A percentile compares a stretch with the other conserved stretches of the same genome.
Conservation (phyloP, 345 rosid genomes). For the Excoecaria cochinchinensis region DNA sequence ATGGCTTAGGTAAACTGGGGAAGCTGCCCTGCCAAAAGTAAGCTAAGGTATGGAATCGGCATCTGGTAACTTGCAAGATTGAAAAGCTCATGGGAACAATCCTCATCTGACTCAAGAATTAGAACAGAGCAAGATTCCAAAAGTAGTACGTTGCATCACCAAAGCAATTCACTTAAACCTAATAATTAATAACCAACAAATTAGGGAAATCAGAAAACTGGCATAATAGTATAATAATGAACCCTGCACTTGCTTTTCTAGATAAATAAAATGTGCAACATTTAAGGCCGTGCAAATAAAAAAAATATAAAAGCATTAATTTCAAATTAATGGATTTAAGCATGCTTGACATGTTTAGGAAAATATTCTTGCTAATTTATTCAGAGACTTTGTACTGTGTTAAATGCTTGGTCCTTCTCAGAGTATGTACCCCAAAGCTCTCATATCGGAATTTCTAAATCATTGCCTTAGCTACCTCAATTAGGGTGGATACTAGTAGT, state of each 20-base stretch:
- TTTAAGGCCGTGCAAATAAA: not conserved
- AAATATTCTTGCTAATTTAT: not conserved
- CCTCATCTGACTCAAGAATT: conserved; percentile 40
- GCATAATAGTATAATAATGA: not conserved
- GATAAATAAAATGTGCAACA: not conserved
- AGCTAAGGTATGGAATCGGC: conserved; percentile 46
- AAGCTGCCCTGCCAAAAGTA: conserved; percentile 45
- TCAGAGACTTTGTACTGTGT: not conserved
- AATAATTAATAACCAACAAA: not conserved
- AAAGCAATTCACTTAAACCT: conserved; percentile 3
- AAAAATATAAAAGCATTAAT: not conserved
- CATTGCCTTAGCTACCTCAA: not conserved
- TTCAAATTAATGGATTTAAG: not conserved
- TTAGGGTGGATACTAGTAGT: not conserved
- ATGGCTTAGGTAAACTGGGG: conserved; percentile 29
- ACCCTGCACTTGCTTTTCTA: not conserved
- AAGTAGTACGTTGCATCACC: conserved; percentile 6
- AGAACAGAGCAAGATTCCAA: conserved; percentile 23
- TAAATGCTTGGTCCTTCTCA: not conserved
- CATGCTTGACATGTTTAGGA: not conserved
- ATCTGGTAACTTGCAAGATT: conserved; percentile 61
- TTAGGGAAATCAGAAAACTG: not conserved
- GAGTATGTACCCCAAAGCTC: not conserved
- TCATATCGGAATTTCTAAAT: not conserved
- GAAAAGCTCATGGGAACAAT: conserved; percentile 56